These are phyloP conservation scores for Microbotryomycetes sp. DNA, from an alignment of 1,284 basidiomycete genomes.

Conservation along the genomic window DNA sequence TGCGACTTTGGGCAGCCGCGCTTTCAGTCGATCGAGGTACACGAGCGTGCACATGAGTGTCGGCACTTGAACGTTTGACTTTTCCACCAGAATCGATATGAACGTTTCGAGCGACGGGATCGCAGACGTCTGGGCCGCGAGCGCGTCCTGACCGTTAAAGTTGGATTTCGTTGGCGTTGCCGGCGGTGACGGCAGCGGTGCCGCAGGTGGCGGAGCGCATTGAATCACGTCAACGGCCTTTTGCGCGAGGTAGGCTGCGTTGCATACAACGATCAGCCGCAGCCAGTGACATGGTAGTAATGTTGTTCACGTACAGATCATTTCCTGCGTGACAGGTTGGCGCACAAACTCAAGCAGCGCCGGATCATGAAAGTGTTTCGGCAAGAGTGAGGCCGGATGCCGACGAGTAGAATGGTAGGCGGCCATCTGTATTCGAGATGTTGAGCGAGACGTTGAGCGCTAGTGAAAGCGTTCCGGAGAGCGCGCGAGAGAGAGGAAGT, in stretches of 20 bases:
- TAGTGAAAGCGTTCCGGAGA: too few species aligned
- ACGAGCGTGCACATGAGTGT: constrained; percentile 87
- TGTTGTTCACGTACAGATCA: constrained; percentile 51
- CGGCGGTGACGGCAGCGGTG: constrained; percentile 34
- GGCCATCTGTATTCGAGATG: too few species aligned
- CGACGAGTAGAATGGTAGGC: constrained; percentile 24
- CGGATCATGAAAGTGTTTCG: constrained; percentile 54
- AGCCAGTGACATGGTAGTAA: not conserved
- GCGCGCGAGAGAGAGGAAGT: not conserved
- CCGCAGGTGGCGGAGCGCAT: constrained; percentile 30
- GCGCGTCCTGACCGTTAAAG: constrained; percentile 35
- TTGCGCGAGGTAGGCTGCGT: constrained; percentile 53
- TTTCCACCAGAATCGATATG: constrained; percentile 72
- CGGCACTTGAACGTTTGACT: constrained; percentile 83
- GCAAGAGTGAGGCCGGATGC: constrained; percentile 36
- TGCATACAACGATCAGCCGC: not conserved
- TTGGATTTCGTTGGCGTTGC: constrained; percentile 38
- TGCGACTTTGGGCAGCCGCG: constrained; percentile 69
- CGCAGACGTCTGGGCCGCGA: constrained; percentile 39
- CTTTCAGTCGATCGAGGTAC: constrained; percentile 80
- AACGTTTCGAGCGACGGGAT: constrained; percentile 80
- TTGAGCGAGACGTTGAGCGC: too few species aligned
- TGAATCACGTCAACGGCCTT: constrained; percentile 57
- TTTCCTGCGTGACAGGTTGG: constrained; percentile 66
- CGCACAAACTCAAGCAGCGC: constrained; percentile 68